Base-by-base conservation (phyloP, 2,329 filamentous ascomycete species). In the Aureobasidium leucospermi region DNA sequence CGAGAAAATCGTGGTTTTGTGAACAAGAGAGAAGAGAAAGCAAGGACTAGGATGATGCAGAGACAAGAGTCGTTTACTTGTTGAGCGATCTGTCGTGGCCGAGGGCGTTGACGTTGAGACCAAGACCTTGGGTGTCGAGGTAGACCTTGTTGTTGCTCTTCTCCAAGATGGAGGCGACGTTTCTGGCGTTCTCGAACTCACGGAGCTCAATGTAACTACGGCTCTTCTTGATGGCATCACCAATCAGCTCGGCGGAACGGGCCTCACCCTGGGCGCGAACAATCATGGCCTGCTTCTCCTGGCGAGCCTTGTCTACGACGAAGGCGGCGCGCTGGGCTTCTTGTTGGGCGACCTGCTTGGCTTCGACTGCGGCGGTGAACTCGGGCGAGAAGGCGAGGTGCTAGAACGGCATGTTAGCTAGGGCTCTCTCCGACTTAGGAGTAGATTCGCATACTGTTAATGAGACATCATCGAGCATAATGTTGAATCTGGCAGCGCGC, bases 161-260 rank as follows among this genome's bases (percentile, higher is more conserved):
- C 75, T 96, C 90, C 68, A 99, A 75, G 67, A 96, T 86, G 67
- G 81, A 76, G n/a, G 94, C 94, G 75, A 99, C 96, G 60, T 85
- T 82, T 66, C 90, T 84, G 6, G 94, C 94, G 70, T 96, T 99
- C 80, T 99, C 94, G 69, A 99, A 96, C 82, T 96, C 94, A 78
- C 95, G 90, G 72, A 99, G 84, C 77, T 97, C 94, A 64, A 99
- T 85, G 75, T 99, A 99, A 65, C 90, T 88, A 78, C 92, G 88
- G 80, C 84, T 95, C 88, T 97, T 99, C 89, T 97, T 99, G 85
- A 99, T 96, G 63, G 94, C 94, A 57, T 99, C 94, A 76, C 94
- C 94, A 70, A 99, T 96, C 65, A 99, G 86, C 78, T 99, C 92
- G 48, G 94, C 94, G 41, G 94, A 97, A 66, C 94, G 89, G 52